A percentile compares a stretch with the other conserved stretches of the same genome.
phyloP scores from a whole-genome alignment of 129 eudicot species.

The Calendula officinalis region DNA sequence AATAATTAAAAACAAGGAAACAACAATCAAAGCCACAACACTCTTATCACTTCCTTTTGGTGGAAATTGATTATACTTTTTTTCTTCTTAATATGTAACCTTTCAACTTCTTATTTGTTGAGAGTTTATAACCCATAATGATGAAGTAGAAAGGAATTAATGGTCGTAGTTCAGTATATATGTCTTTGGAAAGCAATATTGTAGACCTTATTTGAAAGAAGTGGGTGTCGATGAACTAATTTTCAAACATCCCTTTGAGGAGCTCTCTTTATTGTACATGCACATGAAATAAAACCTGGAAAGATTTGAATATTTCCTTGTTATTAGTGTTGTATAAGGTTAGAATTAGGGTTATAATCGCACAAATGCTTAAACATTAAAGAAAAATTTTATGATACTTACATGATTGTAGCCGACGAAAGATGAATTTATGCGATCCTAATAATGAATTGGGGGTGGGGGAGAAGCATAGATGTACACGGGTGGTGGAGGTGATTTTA shows the following conservation, averaged over 20 bases:
- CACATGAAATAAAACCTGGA: conserved; percentile 19
- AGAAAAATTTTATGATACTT: conserved; percentile 2
- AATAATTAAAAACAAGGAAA: conserved; percentile 1
- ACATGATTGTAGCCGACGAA: conserved; percentile 24
- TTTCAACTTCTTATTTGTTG: conserved; percentile 14
- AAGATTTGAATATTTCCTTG: neutral
- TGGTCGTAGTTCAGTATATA: conserved; percentile 20
- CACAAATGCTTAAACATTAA: neutral
- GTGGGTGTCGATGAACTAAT: conserved; percentile 18
- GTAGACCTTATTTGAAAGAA: conserved; percentile 36
- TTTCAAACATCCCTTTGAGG: conserved; percentile 31
- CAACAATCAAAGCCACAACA: conserved; percentile 7
- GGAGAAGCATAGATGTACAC: conserved; percentile 34
- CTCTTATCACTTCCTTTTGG: conserved; percentile 11
- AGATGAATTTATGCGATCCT: conserved; percentile 13
- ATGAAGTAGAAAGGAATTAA: conserved; percentile 14
- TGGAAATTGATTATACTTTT: neutral
- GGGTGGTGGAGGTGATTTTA: conserved; percentile 34
- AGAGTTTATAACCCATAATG: neutral
- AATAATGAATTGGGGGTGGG: conserved; percentile 40
- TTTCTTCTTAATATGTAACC: neutral
- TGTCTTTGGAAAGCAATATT: conserved; percentile 17
- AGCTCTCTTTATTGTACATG: conserved; percentile 29
- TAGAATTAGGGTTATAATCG: neutral
- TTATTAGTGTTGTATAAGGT: neutral